Conservation (phyloP, 1,139 yeast species). For the Wickerhamomyces sp. region DNA sequence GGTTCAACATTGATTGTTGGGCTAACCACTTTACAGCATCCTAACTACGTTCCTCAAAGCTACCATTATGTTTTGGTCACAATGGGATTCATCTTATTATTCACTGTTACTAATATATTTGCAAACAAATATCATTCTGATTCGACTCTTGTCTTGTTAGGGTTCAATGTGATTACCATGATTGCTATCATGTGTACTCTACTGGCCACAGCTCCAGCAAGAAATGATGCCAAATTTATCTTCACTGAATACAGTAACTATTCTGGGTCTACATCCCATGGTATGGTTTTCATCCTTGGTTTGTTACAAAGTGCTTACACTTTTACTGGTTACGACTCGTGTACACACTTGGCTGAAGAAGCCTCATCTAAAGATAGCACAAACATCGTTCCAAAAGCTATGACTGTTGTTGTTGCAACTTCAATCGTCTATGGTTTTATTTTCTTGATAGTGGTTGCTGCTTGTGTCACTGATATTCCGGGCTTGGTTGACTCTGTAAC, state of each 20-base stretch:
- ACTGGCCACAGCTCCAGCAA: slow-evolving; percentile 17
- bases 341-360: slow-evolving; percentile 69
- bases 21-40: slow-evolving; percentile 14
- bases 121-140: slow-evolving; percentile 20
- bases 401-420: slow-evolving; percentile 43
- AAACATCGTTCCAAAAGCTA: slow-evolving; percentile 55
- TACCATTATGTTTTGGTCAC: slow-evolving; percentile 20
- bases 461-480: slow-evolving; percentile 44
- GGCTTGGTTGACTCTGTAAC: slow-evolving; percentile 37
- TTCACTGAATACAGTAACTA: slow-evolving; percentile 21
- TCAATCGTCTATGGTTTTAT: slow-evolving; percentile 56
- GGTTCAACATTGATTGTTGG: slow-evolving; percentile 20
- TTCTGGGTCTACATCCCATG: slow-evolving; percentile 23
- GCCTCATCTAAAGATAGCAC: slow-evolving; percentile 45
- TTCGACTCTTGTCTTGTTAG: slow-evolving; percentile 13
- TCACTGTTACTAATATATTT: slow-evolving; percentile 19
- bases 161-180: slow-evolving; percentile 15
- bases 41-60: slow-evolving; percentile 13
- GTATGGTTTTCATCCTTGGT: slow-evolving; percentile 24
- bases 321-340: slow-evolving; percentile 47
- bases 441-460: slow-evolving; percentile 44
- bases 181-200: slow-evolving; percentile 15
- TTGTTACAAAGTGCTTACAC: slow-evolving; percentile 23
- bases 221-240: slow-evolving; percentile 21
- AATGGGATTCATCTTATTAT: slow-evolving; percentile 20